Conservation (phyloP, 306 rosid genomes). For the Myrica gale region DNA sequence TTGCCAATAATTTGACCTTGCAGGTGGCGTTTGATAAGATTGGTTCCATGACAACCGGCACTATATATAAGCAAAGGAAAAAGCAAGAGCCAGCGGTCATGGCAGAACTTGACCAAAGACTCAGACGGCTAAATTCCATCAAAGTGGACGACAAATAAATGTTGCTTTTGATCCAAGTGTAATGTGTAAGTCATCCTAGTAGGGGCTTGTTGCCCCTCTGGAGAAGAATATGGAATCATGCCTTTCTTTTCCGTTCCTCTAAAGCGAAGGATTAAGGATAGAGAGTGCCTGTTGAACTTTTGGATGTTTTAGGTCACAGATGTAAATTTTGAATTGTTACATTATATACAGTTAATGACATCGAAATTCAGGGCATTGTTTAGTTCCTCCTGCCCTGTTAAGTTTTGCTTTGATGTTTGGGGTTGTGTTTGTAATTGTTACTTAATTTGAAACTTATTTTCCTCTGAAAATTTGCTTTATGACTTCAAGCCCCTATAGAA, state of each 20-base stretch:
- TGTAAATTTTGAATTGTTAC: constrained; percentile 52
- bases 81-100: constrained; percentile 97
- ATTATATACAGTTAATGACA: constrained; percentile 31
- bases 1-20: constrained; percentile 16
- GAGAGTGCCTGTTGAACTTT: constrained; percentile 37
- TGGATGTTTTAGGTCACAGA: constrained; percentile 50
- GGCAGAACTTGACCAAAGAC: constrained; percentile 92
- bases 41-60: constrained; percentile 89
- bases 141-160: constrained; percentile 51
- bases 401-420: constrained; percentile 22
- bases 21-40: constrained; percentile 97
- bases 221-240: constrained; percentile 30
- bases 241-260: constrained; percentile 21
- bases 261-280: constrained; percentile 25
- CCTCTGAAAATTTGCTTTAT: neutral
- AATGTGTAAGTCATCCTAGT: constrained; percentile 31
- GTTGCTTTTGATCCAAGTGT: constrained; percentile 28
- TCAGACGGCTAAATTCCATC: constrained; percentile 70
- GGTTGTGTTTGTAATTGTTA: constrained; percentile 2
- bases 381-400: constrained; percentile 30
- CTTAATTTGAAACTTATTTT: constrained; percentile 6
- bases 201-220: constrained; percentile 29
- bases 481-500: too few relatives aligned
- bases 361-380: constrained; percentile 33
- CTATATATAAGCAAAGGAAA: constrained; percentile 90